Percentiles rank a stretch among this genome's conserved stretches.
Evolutionary conservation across 2,329 filamentous ascomycete genomes (phyloP).

Genomic region (Aspergillus fumigatus): DNA sequence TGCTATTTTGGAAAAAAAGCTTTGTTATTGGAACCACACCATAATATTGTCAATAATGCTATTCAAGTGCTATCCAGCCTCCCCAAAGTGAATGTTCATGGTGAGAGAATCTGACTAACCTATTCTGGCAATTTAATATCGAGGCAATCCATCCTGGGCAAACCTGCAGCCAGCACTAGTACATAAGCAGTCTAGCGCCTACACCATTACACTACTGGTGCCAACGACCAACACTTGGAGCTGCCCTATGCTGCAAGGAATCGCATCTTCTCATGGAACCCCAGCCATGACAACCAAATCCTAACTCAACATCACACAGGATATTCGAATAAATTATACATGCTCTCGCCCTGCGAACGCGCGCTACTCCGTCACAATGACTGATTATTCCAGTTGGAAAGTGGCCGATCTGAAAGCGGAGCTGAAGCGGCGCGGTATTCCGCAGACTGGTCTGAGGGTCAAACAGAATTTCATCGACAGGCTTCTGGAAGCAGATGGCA

Average conservation of each 20-base stretch:
- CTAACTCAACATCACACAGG: neutral
- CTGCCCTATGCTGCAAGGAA: constrained; percentile 9
- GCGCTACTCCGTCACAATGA: constrained; percentile 35
- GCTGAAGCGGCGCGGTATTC: constrained; percentile 66
- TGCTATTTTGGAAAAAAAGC: neutral
- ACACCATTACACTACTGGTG: constrained; percentile 11
- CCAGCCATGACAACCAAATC: constrained; percentile 8
- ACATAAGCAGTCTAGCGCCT: constrained; percentile 9
- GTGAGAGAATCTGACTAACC: neutral
- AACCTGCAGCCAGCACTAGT: neutral
- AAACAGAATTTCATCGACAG: constrained; percentile 62
- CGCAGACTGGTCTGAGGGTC: constrained; percentile 65
- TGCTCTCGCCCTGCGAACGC: constrained; percentile 2
- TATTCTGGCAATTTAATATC: neutral
- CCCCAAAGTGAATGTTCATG: neutral
- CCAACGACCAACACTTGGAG: constrained; percentile 1
- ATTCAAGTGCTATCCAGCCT: neutral
- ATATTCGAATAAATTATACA: constrained; percentile 1
- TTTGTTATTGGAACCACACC: neutral
- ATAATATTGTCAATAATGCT: neutral
- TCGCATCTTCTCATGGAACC: constrained; percentile 6
- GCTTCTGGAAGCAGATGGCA: constrained; percentile 45
- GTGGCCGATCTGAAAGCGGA: constrained; percentile 72
- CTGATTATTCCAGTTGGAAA: constrained; percentile 58
- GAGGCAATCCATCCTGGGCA: neutral